Base-by-base conservation (phyloP, 306 rosid genomes). In the Corylus heterophylla region DNA sequence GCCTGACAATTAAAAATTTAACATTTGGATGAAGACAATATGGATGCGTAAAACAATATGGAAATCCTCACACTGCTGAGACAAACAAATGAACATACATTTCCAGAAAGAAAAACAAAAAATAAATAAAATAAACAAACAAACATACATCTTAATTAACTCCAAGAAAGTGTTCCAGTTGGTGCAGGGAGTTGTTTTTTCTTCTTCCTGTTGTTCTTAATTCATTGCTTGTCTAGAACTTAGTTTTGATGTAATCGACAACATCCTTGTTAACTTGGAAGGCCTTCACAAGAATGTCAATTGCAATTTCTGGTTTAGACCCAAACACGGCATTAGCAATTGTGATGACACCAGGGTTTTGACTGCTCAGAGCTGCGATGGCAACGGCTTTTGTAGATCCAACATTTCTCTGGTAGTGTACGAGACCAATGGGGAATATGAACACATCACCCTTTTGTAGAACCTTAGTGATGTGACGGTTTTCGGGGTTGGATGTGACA, bases 321-420 rank as follows among this genome's bases (percentile, higher is more conserved):
- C 85, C 85, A 44, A 85, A 85, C 12, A 85, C 83, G 0, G 79
- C 74, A 11, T 85, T 75, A 0, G 81, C 85, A 81, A 81, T 64
- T 9, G 81, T 81, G 18, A 78, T 45, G 50, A 76, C 82, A 12
- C 86, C 88, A 0, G 89, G 84, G 58, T 83, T 86, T 47, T 86
- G 86, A 69, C 86, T 82, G 72, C 79, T 85, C 14, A 85, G 62
- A 76, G 81, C 79, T 37, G 85, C 68, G 48, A 85, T 49, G 44
- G 88, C 88, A 1, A 78, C 67, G 0, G 84, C 85, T 11, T 66
- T 69, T 12, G 55, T 18, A 9, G 56, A 3, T 2, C 79, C 88
- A 17, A 78, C 8, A 20, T 82, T 85, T 20, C 69, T 42, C 74
- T 85, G 88, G 51, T 25, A 85, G 58, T 85, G 83, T 18, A 78